Conservation (phyloP, 2,329 filamentous ascomycete genomes). For the Aaosphaeria arxii region DNA sequence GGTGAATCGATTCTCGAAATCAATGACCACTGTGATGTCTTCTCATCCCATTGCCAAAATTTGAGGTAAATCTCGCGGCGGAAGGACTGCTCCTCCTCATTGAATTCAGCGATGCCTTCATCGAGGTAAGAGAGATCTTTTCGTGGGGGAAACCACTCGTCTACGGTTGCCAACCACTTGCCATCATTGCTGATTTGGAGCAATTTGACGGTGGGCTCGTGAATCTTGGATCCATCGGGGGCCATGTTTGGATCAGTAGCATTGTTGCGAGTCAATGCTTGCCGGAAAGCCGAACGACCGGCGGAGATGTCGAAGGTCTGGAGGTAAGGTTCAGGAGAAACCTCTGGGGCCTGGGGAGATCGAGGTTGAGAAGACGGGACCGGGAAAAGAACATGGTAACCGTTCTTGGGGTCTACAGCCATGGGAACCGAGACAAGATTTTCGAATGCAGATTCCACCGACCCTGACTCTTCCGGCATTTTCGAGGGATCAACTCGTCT, state of each 20-base stretch:
- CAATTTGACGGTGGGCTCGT: constrained; percentile 74
- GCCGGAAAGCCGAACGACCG: constrained; percentile 75
- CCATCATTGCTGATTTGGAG: constrained; percentile 77
- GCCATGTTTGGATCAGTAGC: constrained; percentile 76
- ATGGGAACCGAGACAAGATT: constrained; percentile 33
- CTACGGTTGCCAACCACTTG: constrained; percentile 84
- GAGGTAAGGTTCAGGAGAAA: constrained; percentile 58
- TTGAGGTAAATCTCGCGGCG: constrained; percentile 77
- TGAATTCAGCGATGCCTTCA: constrained; percentile 39
- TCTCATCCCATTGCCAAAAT: constrained; percentile 74
- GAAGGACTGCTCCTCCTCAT: constrained; percentile 44
- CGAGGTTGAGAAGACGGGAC: constrained; percentile 50
- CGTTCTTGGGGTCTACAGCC: constrained; percentile 39
- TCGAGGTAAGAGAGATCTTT: constrained; percentile 62
- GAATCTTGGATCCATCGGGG: constrained; percentile 66
- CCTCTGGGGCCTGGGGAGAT: constrained; percentile 1
- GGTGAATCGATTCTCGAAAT: constrained; percentile 81
- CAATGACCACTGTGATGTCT: constrained; percentile 63
- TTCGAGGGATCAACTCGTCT: constrained; percentile 27
- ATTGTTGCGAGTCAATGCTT: constrained; percentile 85
- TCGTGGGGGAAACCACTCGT: constrained; percentile 79
- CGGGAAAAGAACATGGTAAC: constrained; percentile 44
- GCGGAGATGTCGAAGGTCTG: constrained; percentile 85
- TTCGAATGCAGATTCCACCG: constrained; percentile 13
- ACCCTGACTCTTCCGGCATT: constrained; percentile 17